Evolutionary conservation across 1,284 basidiomycete genomes (phyloP).

Genomic region (Cutaneotrichosporon sp.): DNA sequence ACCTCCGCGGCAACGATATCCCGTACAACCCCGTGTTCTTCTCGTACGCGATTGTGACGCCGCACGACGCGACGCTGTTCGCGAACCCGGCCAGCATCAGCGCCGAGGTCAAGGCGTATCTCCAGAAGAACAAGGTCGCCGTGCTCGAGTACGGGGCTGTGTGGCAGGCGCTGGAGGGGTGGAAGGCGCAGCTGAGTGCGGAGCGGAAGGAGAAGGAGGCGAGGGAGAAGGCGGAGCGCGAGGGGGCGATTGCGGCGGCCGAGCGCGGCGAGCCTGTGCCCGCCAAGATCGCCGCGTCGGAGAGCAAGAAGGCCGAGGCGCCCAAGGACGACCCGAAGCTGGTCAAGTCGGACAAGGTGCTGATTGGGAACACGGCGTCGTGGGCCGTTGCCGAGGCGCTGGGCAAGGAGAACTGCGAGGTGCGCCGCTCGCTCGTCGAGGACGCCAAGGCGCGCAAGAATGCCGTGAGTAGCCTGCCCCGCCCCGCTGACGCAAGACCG

Average conservation of each 20-base stretch:
- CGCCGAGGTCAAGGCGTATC: conserved; percentile 56
- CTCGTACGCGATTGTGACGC: conserved; percentile 76
- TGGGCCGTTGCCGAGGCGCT: conserved; percentile 73
- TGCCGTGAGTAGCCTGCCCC: conserved; percentile 35
- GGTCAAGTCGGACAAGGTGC: conserved; percentile 44
- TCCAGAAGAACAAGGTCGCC: conserved; percentile 59
- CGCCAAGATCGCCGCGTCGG: conserved; percentile 1
- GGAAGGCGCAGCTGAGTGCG: conserved; percentile 20
- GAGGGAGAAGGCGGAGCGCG: conserved; percentile 4
- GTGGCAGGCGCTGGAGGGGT: conserved; percentile 47
- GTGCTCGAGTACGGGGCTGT: conserved; percentile 68
- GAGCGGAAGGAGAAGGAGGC: conserved; percentile 13
- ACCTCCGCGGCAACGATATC: conserved; percentile 87
- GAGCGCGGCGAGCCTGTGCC: conserved; percentile 7
- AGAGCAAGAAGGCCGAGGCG: neutral
- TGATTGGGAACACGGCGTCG: conserved; percentile 65
- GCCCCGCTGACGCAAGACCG: conserved; percentile 48
- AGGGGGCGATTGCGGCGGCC: neutral
- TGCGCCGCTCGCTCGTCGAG: conserved; percentile 67
- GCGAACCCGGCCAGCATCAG: conserved; percentile 63
- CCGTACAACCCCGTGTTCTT: conserved; percentile 96
- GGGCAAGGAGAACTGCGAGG: conserved; percentile 61
- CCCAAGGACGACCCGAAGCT: conserved; percentile 19
- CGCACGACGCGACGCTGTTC: conserved; percentile 66
- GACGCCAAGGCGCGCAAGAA: conserved; percentile 91